phyloP scores from a whole-genome alignment of 208 protist genomes.

The Trypanosoma vivax region DNA sequence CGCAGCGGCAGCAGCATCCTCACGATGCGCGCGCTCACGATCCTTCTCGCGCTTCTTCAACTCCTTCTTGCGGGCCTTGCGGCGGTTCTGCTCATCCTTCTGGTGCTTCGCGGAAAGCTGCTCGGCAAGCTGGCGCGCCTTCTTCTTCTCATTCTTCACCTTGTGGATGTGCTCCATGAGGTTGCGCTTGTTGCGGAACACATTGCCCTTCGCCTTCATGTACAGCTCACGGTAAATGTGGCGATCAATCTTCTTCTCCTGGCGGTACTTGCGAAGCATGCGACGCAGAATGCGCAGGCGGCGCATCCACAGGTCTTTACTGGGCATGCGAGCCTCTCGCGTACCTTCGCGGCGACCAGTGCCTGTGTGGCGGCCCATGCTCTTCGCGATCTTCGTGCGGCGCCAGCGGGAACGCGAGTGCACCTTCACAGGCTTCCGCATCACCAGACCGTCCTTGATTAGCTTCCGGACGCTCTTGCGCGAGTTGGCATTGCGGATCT shows the following conservation, averaged over 20 bases:
- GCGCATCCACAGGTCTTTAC: slow-evolving; percentile 97
- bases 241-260: slow-evolving; percentile 97
- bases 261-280: slow-evolving; percentile 97
- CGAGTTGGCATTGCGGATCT: slow-evolving; percentile 97
- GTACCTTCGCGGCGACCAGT: slow-evolving; percentile 96
- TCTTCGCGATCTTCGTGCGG: slow-evolving; percentile 88
- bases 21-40: slow-evolving; percentile 55
- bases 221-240: slow-evolving; percentile 97
- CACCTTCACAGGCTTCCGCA: slow-evolving; percentile 93
- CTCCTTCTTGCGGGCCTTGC: slow-evolving; percentile 64
- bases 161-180: slow-evolving; percentile 98
- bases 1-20: slow-evolving; percentile 45
- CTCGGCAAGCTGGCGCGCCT: slow-evolving; percentile 93
- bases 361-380: slow-evolving; percentile 90
- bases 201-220: slow-evolving; percentile 98
- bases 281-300: slow-evolving; percentile 96
- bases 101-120: slow-evolving; percentile 64
- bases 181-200: slow-evolving; percentile 99
- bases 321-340: slow-evolving; percentile 94
- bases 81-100: slow-evolving; percentile 68
- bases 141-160: slow-evolving; percentile 95
- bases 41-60: slow-evolving; percentile 73
- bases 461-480: slow-evolving; percentile 96
- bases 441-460: slow-evolving; percentile 97
- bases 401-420: slow-evolving; percentile 94